Percentiles rank a stretch among this genome's conserved stretches.
These are phyloP conservation scores for Carex kokanica DNA, from an alignment of 176 grass and related monocot genomes.

Conservation along the genomic window DNA sequence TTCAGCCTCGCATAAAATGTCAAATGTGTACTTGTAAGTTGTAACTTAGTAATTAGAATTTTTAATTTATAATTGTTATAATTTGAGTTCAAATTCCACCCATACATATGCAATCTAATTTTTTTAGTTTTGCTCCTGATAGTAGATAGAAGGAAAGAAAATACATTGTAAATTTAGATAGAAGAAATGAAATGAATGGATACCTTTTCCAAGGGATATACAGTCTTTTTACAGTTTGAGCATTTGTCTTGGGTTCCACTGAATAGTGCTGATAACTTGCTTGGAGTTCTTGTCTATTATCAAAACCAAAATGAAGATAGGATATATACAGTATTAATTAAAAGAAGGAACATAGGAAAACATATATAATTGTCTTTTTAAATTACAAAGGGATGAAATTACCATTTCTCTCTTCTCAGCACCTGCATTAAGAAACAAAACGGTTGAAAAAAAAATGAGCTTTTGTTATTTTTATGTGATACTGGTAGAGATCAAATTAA, in stretches of 20 bases:
- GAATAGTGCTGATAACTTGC: constrained; percentile 51
- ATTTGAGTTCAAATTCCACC: no score
- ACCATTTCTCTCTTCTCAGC: constrained; percentile 50
- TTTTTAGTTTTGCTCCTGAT: no score
- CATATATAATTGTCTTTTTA: not conserved
- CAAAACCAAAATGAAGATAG: constrained; percentile 22
- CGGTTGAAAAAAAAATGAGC: constrained; percentile 14
- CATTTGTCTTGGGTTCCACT: constrained; percentile 61
- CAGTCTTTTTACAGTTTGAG: constrained; percentile 52
- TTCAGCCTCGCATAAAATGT: no score
- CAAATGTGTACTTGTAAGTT: no score
- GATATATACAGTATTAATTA: not conserved
- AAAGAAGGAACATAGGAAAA: constrained; percentile 15
- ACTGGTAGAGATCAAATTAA: constrained; percentile 3
- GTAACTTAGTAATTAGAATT: no score
- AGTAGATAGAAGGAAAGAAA: not conserved
- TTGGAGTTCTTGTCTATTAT: constrained; percentile 55
- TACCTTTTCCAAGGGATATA: constrained; percentile 73
- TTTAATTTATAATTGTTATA: no score
- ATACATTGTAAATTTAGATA: not conserved
- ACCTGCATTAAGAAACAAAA: constrained; percentile 38
- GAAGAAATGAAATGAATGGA: not conserved
- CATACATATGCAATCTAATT: no score
- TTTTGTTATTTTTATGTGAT: constrained; percentile 6
- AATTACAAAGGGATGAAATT: not conserved